These are phyloP conservation scores for Xylariaceae sp. DNA, from an alignment of 2,329 filamentous ascomycete genomes.

Conservation along the genomic window DNA sequence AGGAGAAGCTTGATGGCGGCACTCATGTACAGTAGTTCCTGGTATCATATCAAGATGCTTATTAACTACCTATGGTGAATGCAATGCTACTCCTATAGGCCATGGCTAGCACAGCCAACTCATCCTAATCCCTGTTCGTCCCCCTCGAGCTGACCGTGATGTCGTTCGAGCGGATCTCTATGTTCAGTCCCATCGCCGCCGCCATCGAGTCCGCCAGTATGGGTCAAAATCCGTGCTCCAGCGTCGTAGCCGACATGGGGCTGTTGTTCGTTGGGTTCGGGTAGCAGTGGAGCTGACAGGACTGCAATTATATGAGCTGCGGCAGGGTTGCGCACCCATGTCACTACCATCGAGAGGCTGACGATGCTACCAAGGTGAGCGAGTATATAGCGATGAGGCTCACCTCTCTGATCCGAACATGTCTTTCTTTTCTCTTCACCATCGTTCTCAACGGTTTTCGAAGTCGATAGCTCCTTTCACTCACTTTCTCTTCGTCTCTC, in stretches of 20 bases:
- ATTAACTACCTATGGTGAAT: too few relatives aligned
- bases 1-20: too few relatives aligned
- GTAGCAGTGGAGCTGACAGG: conserved; percentile 10
- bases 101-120: too few relatives aligned
- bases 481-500: conserved; percentile 14
- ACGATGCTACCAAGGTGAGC: conserved; percentile 3
- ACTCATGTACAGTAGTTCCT: too few relatives aligned
- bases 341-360: neutral
- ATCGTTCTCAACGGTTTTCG: conserved; percentile 15
- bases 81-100: too few relatives aligned
- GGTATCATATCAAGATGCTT: too few relatives aligned
- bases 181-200: too few relatives aligned
- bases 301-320: conserved; percentile 13
- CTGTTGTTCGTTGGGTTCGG: too few relatives aligned
- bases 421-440: conserved; percentile 2
- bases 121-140: too few relatives aligned
- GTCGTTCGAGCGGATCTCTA: too few relatives aligned
- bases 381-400: conserved; percentile 17
- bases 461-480: conserved; percentile 13
- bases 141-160: too few relatives aligned
- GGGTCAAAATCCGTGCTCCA: conserved; percentile 11
- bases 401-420: conserved; percentile 2
- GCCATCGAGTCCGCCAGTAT: neutral
- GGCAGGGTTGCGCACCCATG: conserved; percentile 8
- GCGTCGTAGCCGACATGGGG: conserved; percentile 9